A percentile compares a stretch with the other conserved stretches of the same genome.
phyloP scores from a whole-genome alignment of 129 eudicot species.

The Chrysanthemum makinoi region DNA sequence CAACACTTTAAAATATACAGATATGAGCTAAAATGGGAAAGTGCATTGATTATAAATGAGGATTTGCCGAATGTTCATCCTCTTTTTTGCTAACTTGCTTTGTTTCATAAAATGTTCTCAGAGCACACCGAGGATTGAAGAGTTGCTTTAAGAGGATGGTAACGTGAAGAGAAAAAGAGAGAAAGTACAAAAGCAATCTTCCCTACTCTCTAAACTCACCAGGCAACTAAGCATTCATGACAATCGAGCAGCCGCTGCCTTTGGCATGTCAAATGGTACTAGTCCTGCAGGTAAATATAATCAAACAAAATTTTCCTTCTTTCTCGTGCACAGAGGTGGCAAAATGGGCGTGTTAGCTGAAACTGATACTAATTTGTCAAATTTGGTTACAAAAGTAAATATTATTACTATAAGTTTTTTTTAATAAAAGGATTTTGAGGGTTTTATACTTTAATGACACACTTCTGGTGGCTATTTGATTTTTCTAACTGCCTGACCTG shows the following conservation, averaged over 20 bases:
- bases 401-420: too few species aligned
- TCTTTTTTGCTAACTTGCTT: neutral
- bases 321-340: neutral
- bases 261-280: conserved; percentile 56
- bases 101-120: conserved; percentile 52
- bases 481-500: neutral
- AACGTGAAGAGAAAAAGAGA: conserved; percentile 80
- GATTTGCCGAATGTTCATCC: neutral
- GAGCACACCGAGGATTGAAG: conserved; percentile 82
- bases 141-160: conserved; percentile 91
- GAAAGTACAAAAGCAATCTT: conserved; percentile 75
- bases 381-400: too few species aligned
- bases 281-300: conserved; percentile 54
- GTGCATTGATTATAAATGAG: neutral
- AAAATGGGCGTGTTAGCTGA: neutral
- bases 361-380: too few species aligned
- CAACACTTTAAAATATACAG: too few species aligned
- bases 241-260: conserved; percentile 89
- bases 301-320: conserved; percentile 2
- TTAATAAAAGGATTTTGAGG: neutral
- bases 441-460: neutral
- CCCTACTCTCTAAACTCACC: conserved; percentile 88
- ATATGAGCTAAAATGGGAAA: neutral
- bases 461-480: neutral
- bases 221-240: conserved; percentile 87